A percentile compares a stretch with the other conserved stretches of the same genome.
Evolutionary conservation across 1,139 yeast genomes (phyloP).

Genomic region (Zygosaccharomyces pseudobailii): DNA sequence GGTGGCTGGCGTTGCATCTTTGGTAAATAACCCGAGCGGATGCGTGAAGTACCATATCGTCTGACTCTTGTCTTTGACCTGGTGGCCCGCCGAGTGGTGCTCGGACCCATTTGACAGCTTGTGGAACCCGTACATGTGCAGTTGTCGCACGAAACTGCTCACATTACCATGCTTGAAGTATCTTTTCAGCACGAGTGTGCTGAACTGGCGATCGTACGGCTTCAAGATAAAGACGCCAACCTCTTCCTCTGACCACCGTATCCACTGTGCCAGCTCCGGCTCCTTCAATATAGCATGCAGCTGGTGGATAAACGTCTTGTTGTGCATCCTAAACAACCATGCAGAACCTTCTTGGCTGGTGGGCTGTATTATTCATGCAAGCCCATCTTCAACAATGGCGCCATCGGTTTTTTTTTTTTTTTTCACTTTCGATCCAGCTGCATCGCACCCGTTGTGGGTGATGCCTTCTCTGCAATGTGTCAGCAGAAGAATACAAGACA

Average conservation of each 20-base stretch:
- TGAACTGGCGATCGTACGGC: slow-evolving; percentile 63
- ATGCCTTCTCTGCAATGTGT: background rate
- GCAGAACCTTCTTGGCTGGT: background rate
- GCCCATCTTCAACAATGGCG: background rate
- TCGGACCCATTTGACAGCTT: slow-evolving; percentile 24
- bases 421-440: background rate
- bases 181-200: slow-evolving; percentile 54
- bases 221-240: slow-evolving; percentile 56
- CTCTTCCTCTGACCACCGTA: slow-evolving; percentile 71
- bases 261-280: slow-evolving; percentile 39
- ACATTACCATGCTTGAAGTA: slow-evolving; percentile 80
- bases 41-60: slow-evolving; percentile 85
- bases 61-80: slow-evolving; percentile 5
- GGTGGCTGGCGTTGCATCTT: slow-evolving; percentile 58
- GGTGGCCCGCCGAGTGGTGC: slow-evolving; percentile 11
- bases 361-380: slow-evolving; percentile 4
- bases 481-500: no score
- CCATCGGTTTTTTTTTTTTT: background rate
- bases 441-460: slow-evolving; percentile 1
- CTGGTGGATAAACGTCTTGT: slow-evolving; percentile 32
- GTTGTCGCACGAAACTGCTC: slow-evolving; percentile 71
- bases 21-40: slow-evolving; percentile 67
- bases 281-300: slow-evolving; percentile 28
- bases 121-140: slow-evolving; percentile 68
- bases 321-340: slow-evolving; percentile 8